Conservation (phyloP, 148 eudicot species). For the Dianthus caryophyllus region DNA sequence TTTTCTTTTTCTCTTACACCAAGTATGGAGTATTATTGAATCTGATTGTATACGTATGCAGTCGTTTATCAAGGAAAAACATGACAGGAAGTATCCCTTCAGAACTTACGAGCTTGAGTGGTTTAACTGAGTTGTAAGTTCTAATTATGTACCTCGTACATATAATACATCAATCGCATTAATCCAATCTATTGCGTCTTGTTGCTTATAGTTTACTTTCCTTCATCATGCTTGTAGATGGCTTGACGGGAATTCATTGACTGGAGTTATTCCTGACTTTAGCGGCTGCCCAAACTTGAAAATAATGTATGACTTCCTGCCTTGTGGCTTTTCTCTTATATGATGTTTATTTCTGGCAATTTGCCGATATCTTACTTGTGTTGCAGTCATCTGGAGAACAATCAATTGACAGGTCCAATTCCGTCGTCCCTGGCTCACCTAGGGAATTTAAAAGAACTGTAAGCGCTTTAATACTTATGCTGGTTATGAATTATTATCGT, state of each 20-base stretch:
- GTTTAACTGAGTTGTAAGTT: constrained; percentile 85
- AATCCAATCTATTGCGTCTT: background rate
- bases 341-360: background rate
- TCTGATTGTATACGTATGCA: constrained; percentile 28
- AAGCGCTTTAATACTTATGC: constrained; percentile 37
- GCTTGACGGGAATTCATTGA: constrained; percentile 84
- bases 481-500: constrained; percentile 2
- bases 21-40: constrained; percentile 2
- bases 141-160: constrained; percentile 6
- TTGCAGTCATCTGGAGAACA: constrained; percentile 87
- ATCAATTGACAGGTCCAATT: constrained; percentile 68
- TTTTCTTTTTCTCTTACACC: background rate
- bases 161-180: background rate
- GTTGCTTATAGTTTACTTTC: constrained; percentile 11
- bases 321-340: background rate
- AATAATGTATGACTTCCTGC: constrained; percentile 51
- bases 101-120: constrained; percentile 58
- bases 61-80: constrained; percentile 65
- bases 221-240: constrained; percentile 47
- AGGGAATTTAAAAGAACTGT: constrained; percentile 75
- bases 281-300: constrained; percentile 64
- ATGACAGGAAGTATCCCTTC: constrained; percentile 73
- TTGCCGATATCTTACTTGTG: constrained; percentile 19
- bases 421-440: constrained; percentile 63
- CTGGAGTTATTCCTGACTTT: constrained; percentile 88